These are phyloP conservation scores for Mallotus japonicus DNA, from an alignment of 441 rosid genomes.

Conservation along the genomic window DNA sequence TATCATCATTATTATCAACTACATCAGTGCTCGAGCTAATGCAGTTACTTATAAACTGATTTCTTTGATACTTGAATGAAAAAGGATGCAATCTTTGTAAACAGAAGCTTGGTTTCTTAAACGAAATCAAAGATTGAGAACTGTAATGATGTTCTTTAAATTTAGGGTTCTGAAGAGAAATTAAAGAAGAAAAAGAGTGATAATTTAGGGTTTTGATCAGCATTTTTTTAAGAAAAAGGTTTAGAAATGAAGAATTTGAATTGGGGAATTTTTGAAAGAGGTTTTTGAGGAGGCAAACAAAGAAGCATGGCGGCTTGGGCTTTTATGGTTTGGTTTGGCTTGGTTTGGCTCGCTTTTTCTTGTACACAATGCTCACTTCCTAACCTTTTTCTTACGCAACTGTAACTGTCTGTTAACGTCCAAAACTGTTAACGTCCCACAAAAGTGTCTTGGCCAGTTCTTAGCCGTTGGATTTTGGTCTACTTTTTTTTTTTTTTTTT, in stretches of 20 bases:
- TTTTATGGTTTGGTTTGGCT: background rate
- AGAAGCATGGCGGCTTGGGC: constrained; percentile 8
- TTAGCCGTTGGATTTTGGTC: background rate
- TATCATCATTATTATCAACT: constrained; percentile 1
- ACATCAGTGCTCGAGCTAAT: constrained; percentile 9
- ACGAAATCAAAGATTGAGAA: background rate
- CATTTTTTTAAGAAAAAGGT: constrained; percentile 2
- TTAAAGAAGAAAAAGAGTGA: background rate
- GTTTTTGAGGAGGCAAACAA: background rate
- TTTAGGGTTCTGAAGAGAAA: constrained; percentile 16
- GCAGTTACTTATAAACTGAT: constrained; percentile 11
- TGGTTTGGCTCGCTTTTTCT: background rate
- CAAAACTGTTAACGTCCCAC: background rate
- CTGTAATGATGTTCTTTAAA: background rate
- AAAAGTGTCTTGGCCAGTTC: background rate
- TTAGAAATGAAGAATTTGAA: background rate
- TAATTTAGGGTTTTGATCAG: constrained; percentile 14
- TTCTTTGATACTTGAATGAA: constrained; percentile 1
- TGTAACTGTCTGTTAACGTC: background rate
- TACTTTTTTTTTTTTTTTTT: no score
- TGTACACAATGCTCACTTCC: background rate
- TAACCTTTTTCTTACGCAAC: background rate
- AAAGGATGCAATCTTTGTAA: background rate
- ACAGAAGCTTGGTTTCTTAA: background rate
- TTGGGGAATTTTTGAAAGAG: background rate